Evolutionary conservation across 305 asterid genomes (phyloP), one percentile per base, ranked within the genome.

Genomic region (Fraxinus velutina): DNA sequence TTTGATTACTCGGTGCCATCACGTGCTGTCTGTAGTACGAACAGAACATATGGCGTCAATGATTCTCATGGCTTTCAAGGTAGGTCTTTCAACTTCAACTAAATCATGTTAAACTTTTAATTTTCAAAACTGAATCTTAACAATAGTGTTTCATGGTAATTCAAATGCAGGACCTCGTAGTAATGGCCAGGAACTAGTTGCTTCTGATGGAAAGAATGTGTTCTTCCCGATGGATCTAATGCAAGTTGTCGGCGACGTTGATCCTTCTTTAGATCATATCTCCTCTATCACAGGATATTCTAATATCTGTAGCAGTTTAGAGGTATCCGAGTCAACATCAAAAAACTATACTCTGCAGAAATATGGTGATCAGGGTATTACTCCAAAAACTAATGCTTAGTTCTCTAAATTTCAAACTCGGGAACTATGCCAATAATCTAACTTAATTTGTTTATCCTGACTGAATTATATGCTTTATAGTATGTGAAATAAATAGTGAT

Each of bases 281-380:
- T 79, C 89, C 89, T 87, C 91, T 19, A 78, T 85, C 83, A 83
- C 89, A 0, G 85, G 64, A 17, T 81, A 87, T 77, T 87, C 88
- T 44, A 86, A 85, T 17, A 89, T 79, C 79, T 47, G 27, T 73
- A 78, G 78, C 79, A 57, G 47, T 79, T 81, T 57, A 57, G 68
- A 57, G 13, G 68, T 83, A 78, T 71, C 84, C 13, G 81, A 78
- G 80, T 78, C 80, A 71, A 82, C 80, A 73, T 55, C 88, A 76
- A 86, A 85, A 85, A 84, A 75, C 52, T 34, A 32, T 71, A 37
- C 62, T 78, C 81, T 73, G 75, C 68, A 57, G 68, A 57, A 81
- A 78, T 22, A 33, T 76, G 70, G 4, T 30, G 30, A 57, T 77
- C 77, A 66, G 32, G 74, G 86, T 80, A 57, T 81, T 64, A 78